Evolutionary conservation across 208 protist species (phyloP), one percentile per base, ranked within the genome.

Genomic region (Crithidia expoeki): DNA sequence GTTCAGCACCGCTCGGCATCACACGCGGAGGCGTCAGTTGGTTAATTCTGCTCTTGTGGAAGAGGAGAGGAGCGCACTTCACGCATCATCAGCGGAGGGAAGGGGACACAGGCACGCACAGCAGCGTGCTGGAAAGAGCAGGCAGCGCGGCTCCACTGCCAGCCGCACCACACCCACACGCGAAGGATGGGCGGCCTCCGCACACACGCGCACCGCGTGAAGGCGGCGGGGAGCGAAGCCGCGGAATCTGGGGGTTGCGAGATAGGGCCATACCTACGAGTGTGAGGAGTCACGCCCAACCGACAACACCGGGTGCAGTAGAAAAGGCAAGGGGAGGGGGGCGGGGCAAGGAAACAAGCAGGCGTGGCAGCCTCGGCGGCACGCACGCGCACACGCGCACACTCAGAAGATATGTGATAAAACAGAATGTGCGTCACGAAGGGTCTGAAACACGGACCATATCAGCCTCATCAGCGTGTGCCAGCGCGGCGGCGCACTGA

Each of bases 371-470:
- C 38, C 7, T 50, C 63, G 47, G 25, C 50, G 17, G 50, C 25
- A 32, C 50, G 32, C 21, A 25, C 46, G 19, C 46, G 21, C 46
- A 19, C 46, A 19, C 46, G 21, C 17, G 19, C 46, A 51, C 49
- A 52, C 51, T 89, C 83, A 89, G 83, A 78, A 65, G 83, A 89
- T 85, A 89, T 89, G 83, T 74, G 79, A 70, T 63, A 66, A 58
- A 63, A 38, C 58, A 17, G 52, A 65, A 65, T 84, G 80, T 90
- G 74, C 84, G 78, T 90, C 84, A 84, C 79, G 67, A 44, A 21
- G 68, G 65, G 46, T 90, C 84, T 75, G 84, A 90, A 90, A 90
- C 84, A 90, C 84, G 84, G 84, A 90, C 84, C 84, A 90, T 90
- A 86, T 90, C 84, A 86, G 72, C 55, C 80, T 89, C 83, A 85